A percentile compares a stretch with the other conserved stretches of the same genome.
These are phyloP conservation scores for Pleurotus tuber-regium DNA, from an alignment of 768 basidiomycete species.

Conservation along the genomic window DNA sequence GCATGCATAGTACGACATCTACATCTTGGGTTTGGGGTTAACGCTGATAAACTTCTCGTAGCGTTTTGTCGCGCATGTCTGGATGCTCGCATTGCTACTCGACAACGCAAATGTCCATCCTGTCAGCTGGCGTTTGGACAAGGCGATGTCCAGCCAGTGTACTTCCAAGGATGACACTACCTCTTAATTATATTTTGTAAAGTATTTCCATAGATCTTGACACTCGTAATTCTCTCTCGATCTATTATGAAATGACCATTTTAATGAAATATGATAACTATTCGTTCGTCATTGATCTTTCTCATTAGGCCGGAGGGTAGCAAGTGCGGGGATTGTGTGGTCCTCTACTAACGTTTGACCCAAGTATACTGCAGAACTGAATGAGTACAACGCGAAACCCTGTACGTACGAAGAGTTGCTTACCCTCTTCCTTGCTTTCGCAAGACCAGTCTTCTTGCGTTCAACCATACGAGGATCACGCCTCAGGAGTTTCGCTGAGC, in stretches of 20 bases:
- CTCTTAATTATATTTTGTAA: constrained; percentile 6
- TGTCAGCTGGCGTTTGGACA: constrained; percentile 81
- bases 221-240: constrained; percentile 17
- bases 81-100: constrained; percentile 81
- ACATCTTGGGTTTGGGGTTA: neutral
- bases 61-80: constrained; percentile 87
- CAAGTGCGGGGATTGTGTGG: no score
- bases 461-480: constrained; percentile 98
- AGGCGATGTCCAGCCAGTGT: constrained; percentile 65
- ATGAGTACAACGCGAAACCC: neutral
- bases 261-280: no score
- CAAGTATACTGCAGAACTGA: constrained; percentile 66
- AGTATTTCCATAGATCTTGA: constrained; percentile 14
- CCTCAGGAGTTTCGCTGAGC: constrained; percentile 75
- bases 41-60: constrained; percentile 25
- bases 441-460: constrained; percentile 92
- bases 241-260: no score
- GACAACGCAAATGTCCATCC: constrained; percentile 92
- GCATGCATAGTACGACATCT: constrained; percentile 79
- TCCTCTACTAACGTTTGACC: constrained; percentile 91
- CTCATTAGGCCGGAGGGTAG: no score
- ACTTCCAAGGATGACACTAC: constrained; percentile 37
- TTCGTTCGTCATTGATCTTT: no score
- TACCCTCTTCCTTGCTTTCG: constrained; percentile 91
- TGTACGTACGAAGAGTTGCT: constrained; percentile 28